Percentiles rank a stretch among this genome's conserved stretches.
Evolutionary conservation across 2,329 filamentous ascomycete genomes (phyloP).

Genomic region (Aschersonia sp.): DNA sequence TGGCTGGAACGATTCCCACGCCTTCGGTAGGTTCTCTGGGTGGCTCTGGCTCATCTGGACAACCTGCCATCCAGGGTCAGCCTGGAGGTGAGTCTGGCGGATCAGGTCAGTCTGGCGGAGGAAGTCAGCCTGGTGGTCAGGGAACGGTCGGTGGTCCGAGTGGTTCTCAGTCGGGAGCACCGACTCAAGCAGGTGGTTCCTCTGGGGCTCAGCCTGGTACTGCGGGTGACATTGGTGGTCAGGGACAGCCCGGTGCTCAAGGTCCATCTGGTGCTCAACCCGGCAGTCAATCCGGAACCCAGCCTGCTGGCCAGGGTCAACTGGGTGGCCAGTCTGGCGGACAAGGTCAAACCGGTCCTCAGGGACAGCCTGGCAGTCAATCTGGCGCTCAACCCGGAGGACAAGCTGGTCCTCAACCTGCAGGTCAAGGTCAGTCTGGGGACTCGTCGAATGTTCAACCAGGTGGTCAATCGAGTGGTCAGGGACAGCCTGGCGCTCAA

Average conservation of each 20-base stretch:
- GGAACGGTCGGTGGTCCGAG: neutral
- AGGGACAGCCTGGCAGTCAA: neutral
- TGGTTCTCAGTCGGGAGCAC: too few relatives aligned
- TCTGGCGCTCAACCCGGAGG: neutral
- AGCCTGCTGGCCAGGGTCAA: neutral
- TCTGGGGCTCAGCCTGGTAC: neutral
- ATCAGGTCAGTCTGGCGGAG: neutral
- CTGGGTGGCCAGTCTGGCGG: neutral
- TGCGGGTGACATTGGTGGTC: neutral
- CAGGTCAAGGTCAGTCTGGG: neutral
- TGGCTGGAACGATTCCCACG: neutral
- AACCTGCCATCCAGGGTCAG: neutral
- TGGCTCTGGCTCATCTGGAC: neutral
- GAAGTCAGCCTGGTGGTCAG: neutral
- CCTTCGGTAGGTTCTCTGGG: neutral
- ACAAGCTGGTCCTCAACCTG: neutral
- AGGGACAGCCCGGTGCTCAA: neutral
- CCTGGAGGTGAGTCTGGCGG: neutral
- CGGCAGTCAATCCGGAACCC: neutral
- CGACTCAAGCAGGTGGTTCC: too few relatives aligned
- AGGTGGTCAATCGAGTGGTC: neutral
- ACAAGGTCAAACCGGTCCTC: neutral
- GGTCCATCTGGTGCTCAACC: neutral
- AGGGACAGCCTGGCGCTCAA: neutral
- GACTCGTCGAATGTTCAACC: neutral